Evolutionary conservation across 75 land plant genomes (phyloP), one percentile per base, ranked within the genome.

Genomic region (Picea sitchensis): DNA sequence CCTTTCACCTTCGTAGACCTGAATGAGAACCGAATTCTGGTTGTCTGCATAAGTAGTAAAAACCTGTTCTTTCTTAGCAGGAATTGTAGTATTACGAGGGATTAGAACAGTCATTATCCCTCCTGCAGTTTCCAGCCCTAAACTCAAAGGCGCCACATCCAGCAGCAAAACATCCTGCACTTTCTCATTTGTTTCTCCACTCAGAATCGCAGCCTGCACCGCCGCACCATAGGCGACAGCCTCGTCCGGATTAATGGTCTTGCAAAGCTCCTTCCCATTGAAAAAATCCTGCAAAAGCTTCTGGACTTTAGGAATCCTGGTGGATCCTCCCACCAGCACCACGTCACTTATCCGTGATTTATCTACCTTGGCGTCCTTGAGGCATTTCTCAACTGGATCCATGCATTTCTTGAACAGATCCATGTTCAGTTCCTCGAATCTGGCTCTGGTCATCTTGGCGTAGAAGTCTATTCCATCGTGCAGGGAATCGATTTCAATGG

Each of bases 191-290:
- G 90, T 89, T 67, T 91, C 93, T 76, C 92, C 92, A 72, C 84
- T 85, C 86, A 91, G 81, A 34, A 87, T 91, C 1, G 92, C 91
- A 75, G 92, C 93, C 65, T 90, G 93, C 5, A 90, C 86, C 21
- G 91, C 93, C 47, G 93, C 93, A 67, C 93, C 93, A 80, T 91
- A 91, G 20, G 93, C 93, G 82, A 89, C 92, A 67, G 93, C 93
- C 77, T 91, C 93, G 65, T 91, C 93, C 14, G 93, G 93, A 72
- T 91, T 91, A 54, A 91, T 91, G 84, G 86, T 87, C 82, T 82
- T 90, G 91, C 92, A 90, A 11, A 86, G 91, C 80, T 90, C 92
- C 82, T 90, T 90, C 2, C 89, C 91, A 63, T 89, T 89, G 77
- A 91, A 91, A 72, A 90, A 89, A 77, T 91, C 92, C 76, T 91